Base-by-base conservation (phyloP, 768 basidiomycete species). In the Tricholoma terreum region DNA sequence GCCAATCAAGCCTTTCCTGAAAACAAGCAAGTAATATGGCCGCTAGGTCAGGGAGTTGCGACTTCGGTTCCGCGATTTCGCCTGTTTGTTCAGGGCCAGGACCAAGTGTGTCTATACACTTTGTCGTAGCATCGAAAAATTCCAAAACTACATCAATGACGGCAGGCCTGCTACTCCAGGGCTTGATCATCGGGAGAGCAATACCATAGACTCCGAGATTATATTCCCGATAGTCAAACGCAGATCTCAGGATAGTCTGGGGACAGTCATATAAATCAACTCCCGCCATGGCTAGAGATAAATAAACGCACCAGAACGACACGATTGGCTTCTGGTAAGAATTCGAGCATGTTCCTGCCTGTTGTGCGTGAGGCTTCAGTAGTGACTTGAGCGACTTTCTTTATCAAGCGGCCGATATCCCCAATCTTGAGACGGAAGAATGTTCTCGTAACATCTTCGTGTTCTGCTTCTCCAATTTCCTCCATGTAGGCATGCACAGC, bases 201-300 rank as follows among this genome's bases (percentile, higher is more conserved):
- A 98, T 78, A 30, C 92, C 92, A 67, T 98, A 98, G 8, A 89
- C 83, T 7, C 79, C 77, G 2, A 81, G 67, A 63, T 91, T 87
- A 60, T 86, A 85, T 35, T 81, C 79, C 38, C 94, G 83, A 68
- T 91, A 92, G 33, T 87, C 84, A 50, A 85, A 77, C 0, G 92
- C 86, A 1, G 92, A 85, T 63, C 80, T 80, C 38, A 90, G 77
- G 11, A 90, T 81, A 33, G 82, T 84, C 94, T 96, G 45, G 30
- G 11, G 11, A 60, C 5, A 60, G 49, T 1, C 3, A 46, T 34
- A 17, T 36, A 5, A 50, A 57, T 40, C 19, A 58, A 53, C 8
- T 54, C 11, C 30, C 15, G n/a, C 21, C 38, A 8, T n/a, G n/a
- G 15, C 14, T 35, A 22, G 34, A n/a, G 6, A 27, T 27, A n/a